Conservation (phyloP, 305 asterid genomes). For the Fraxinus floribunda region DNA sequence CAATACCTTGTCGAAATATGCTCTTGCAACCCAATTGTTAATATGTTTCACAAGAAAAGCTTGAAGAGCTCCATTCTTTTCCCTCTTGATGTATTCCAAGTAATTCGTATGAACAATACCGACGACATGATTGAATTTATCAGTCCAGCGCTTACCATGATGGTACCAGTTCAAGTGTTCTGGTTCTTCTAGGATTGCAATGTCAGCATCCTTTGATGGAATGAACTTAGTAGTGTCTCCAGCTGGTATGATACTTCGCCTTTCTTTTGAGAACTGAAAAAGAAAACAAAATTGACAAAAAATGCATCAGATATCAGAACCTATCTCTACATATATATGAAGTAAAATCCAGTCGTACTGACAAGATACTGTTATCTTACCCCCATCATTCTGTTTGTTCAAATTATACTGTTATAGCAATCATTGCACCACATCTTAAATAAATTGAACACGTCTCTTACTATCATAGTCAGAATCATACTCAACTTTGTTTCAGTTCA, state of each 20-base stretch:
- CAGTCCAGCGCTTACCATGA: conserved; percentile 98
- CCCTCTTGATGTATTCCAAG: conserved; percentile 98
- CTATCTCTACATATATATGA: conserved; percentile 14
- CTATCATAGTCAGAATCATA: not conserved
- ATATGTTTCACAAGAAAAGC: conserved; percentile 92
- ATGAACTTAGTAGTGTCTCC: conserved; percentile 94
- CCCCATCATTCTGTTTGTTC: not conserved
- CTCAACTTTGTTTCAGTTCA: not conserved
- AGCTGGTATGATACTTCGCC: conserved; percentile 92
- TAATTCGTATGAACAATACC: conserved; percentile 96
- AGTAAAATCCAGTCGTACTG: not conserved
- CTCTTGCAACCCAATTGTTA: conserved; percentile 89
- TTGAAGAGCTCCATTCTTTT: conserved; percentile 92
- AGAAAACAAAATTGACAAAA: conserved; percentile 11
- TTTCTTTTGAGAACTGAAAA: conserved; percentile 70
- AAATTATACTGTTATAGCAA: not conserved
- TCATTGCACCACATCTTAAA: not conserved
- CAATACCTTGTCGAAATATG: conserved; percentile 86
- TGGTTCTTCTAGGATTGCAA: conserved; percentile 97
- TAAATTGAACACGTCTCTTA: not conserved
- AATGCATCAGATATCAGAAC: conserved; percentile 22
- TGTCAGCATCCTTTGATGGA: conserved; percentile 89
- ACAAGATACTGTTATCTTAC: not conserved
- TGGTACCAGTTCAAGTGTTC: conserved; percentile 99
- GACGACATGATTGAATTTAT: conserved; percentile 95